Evolutionary conservation across 2,329 filamentous ascomycete genomes (phyloP).

Genomic region (Stromatinia cepivora): DNA sequence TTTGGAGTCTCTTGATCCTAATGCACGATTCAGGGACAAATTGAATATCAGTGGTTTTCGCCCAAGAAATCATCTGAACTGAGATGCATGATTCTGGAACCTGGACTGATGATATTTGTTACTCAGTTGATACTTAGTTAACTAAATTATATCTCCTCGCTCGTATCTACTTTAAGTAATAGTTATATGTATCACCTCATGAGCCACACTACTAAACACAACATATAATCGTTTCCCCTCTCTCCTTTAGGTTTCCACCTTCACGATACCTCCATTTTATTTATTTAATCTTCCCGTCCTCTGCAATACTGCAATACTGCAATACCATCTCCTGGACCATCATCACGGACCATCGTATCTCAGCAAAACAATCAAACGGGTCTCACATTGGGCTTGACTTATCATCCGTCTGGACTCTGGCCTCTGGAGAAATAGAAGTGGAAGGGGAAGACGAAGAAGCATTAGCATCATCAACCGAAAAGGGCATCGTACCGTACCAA

Average conservation of each 20-base stretch:
- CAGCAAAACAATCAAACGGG: slow-evolving; percentile 18
- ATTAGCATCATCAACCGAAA: background rate
- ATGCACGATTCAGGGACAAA: slow-evolving; percentile 2
- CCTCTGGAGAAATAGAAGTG: background rate
- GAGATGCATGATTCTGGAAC: background rate
- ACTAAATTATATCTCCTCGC: too few species aligned
- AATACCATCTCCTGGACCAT: background rate
- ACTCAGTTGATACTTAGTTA: background rate
- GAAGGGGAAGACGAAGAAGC: background rate
- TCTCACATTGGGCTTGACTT: slow-evolving; percentile 14
- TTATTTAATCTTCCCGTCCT: background rate
- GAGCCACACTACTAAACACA: background rate
- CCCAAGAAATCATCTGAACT: background rate
- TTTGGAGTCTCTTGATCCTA: background rate
- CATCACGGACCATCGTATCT: slow-evolving; percentile 5
- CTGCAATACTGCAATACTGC: background rate
- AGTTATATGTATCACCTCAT: background rate
- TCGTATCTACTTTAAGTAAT: background rate
- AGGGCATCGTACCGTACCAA: background rate
- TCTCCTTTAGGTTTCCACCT: background rate
- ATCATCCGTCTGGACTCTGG: background rate
- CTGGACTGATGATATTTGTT: background rate
- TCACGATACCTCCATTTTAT: background rate
- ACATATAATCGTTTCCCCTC: background rate
- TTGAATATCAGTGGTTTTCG: background rate